Percentiles rank a stretch among this genome's conserved stretches.
These are phyloP conservation scores for Penicillium polonicum DNA, from an alignment of 2,329 filamentous ascomycete genomes.

Conservation along the genomic window DNA sequence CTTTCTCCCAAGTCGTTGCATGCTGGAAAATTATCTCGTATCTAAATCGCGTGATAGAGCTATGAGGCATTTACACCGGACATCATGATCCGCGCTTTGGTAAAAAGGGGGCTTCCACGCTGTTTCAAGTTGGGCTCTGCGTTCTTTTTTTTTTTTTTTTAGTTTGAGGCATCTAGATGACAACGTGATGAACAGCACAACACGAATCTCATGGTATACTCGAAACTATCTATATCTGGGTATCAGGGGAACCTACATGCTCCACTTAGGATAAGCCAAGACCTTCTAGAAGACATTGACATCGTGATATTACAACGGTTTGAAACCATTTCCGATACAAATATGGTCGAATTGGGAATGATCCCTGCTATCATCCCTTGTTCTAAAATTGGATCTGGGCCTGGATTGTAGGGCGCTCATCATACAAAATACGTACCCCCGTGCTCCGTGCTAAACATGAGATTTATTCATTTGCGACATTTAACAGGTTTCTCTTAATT, in stretches of 20 bases:
- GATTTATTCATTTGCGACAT: neutral
- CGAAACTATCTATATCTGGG: neutral
- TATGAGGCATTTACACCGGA: slow-evolving; percentile 5
- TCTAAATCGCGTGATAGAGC: neutral
- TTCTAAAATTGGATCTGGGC: neutral
- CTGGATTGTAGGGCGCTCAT: neutral
- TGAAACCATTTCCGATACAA: neutral
- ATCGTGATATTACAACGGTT: neutral
- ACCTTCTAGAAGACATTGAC: slow-evolving; percentile 11
- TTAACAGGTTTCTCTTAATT: neutral
- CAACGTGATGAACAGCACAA: neutral
- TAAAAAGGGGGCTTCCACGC: neutral
- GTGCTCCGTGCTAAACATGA: neutral
- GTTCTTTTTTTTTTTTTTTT: neutral
- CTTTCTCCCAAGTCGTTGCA: neutral
- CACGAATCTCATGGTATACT: neutral
- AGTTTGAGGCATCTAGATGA: neutral
- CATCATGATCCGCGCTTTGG: slow-evolving; percentile 2
- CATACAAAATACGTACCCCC: neutral
- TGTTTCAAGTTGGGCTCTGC: neutral
- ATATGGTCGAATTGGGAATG: neutral
- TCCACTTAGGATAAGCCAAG: slow-evolving; percentile 7
- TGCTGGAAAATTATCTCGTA: slow-evolving; percentile 3
- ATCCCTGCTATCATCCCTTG: slow-evolving; percentile 5
- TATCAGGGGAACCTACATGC: neutral